phyloP scores from a whole-genome alignment of 2,329 filamentous ascomycete genomes.

The Monosporascus cannonballus region DNA sequence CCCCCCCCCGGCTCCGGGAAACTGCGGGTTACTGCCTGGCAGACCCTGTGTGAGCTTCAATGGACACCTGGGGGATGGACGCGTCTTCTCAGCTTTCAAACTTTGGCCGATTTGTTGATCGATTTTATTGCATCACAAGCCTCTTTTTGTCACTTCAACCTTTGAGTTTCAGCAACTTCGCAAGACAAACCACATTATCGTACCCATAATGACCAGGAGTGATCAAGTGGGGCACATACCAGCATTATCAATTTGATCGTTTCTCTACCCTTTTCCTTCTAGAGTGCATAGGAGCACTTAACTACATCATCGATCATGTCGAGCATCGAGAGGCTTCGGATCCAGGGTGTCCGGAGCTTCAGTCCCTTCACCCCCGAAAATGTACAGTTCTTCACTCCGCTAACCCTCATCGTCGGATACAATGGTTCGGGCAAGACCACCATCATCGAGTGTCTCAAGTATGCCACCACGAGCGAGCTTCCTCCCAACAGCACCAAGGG shows the following conservation, averaged over 20 bases:
- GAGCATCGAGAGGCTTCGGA: slow-evolving; percentile 83
- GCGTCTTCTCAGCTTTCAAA: background rate
- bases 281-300: too few relatives aligned
- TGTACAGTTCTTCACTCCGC: slow-evolving; percentile 81
- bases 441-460: slow-evolving; percentile 97
- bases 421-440: slow-evolving; percentile 99
- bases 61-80: background rate
- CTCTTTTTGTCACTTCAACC: too few relatives aligned
- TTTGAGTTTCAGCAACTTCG: too few relatives aligned
- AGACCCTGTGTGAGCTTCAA: too few relatives aligned
- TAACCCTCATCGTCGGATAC: slow-evolving; percentile 93
- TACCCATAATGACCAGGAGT: too few relatives aligned
- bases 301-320: slow-evolving; percentile 48
- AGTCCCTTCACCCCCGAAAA: slow-evolving; percentile 67
- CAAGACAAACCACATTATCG: too few relatives aligned
- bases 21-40: too few relatives aligned
- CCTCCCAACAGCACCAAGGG: slow-evolving; percentile 79
- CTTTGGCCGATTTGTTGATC: too few relatives aligned
- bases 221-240: too few relatives aligned
- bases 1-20: too few relatives aligned
- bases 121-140: too few relatives aligned
- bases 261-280: background rate
- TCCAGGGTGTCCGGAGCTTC: slow-evolving; percentile 80
- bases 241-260: too few relatives aligned
- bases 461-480: slow-evolving; percentile 89